Evolutionary conservation across 2,329 filamentous ascomycete species (phyloP).

Genomic region (Bipolaris sorokiniana): DNA sequence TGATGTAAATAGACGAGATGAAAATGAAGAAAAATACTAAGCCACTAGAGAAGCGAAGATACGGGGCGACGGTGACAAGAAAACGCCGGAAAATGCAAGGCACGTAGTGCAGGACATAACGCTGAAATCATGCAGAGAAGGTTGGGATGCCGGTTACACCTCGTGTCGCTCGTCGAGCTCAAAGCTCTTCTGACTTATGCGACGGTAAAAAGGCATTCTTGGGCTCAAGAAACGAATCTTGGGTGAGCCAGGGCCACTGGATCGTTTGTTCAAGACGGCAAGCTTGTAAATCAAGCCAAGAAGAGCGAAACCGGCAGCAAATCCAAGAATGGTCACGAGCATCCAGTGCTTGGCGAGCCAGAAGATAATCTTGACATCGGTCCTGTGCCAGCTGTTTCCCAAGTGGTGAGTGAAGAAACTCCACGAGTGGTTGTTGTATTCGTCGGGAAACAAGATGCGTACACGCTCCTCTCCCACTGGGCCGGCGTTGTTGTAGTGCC

Average conservation of each 20-base stretch:
- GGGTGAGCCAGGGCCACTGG: constrained; percentile 21
- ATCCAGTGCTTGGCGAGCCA: constrained; percentile 66
- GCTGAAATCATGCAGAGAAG: constrained; percentile 29
- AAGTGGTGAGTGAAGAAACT: constrained; percentile 73
- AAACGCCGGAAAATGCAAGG: constrained; percentile 36
- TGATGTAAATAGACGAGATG: constrained; percentile 15
- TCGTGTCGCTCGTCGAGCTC: constrained; percentile 46
- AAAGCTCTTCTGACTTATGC: constrained; percentile 46
- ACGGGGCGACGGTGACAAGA: constrained; percentile 23
- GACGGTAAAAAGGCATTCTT: constrained; percentile 45
- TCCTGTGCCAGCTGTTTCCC: constrained; percentile 70
- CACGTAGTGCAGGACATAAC: constrained; percentile 23
- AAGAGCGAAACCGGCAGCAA: constrained; percentile 58
- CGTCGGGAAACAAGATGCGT: constrained; percentile 71
- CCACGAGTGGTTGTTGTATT: constrained; percentile 72
- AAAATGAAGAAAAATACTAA: constrained; percentile 12
- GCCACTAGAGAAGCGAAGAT: constrained; percentile 12
- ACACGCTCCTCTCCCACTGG: constrained; percentile 61
- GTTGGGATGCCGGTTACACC: constrained; percentile 30
- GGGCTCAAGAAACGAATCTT: constrained; percentile 26
- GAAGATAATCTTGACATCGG: constrained; percentile 68
- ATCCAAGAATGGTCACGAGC: constrained; percentile 62
- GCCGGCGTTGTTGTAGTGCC: constrained; percentile 68
- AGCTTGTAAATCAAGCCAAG: constrained; percentile 60
- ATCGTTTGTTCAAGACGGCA: constrained; percentile 50